Conservation (phyloP, 139 green algal genomes). For the Coelastrella sp. region DNA sequence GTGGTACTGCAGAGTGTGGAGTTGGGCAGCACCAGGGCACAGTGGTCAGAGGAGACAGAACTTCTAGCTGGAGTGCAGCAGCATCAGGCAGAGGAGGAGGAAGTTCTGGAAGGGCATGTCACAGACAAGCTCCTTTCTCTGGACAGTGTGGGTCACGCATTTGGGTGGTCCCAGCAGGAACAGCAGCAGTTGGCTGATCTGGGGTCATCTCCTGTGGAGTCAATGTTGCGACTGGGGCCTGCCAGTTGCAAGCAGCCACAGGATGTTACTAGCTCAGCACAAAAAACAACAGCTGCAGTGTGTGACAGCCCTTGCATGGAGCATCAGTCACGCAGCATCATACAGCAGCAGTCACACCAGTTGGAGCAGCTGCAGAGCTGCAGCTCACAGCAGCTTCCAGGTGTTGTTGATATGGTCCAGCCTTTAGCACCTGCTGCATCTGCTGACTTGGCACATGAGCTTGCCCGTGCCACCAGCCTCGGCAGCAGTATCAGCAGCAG, state of each 20-base stretch:
- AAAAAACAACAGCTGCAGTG: conserved; percentile 19
- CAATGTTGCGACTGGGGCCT: background rate
- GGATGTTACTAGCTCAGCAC: background rate
- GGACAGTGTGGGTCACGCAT: background rate
- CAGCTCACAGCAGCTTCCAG: background rate
- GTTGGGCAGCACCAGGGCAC: background rate
- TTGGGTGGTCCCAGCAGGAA: conserved; percentile 4
- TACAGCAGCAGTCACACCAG: background rate
- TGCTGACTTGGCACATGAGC: background rate
- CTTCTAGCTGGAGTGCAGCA: conserved; percentile 15
- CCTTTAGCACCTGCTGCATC: background rate
- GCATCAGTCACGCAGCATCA: too few relatives aligned
- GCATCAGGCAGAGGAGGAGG: conserved; percentile 25
- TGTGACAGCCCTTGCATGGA: background rate
- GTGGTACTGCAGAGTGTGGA: background rate
- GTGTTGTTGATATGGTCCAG: background rate
- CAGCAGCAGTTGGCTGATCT: conserved; percentile 14
- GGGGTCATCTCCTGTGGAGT: background rate
- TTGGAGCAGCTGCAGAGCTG: background rate
- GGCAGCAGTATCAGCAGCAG: conserved; percentile 1
- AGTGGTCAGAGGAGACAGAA: background rate
- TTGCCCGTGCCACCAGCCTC: background rate
- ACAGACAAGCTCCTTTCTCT: background rate
- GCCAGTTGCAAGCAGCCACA: background rate
- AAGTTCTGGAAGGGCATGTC: background rate